These are phyloP conservation scores for Coemansia sp. DNA, from an alignment of 192 early-diverging fungal species.

Conservation along the genomic window DNA sequence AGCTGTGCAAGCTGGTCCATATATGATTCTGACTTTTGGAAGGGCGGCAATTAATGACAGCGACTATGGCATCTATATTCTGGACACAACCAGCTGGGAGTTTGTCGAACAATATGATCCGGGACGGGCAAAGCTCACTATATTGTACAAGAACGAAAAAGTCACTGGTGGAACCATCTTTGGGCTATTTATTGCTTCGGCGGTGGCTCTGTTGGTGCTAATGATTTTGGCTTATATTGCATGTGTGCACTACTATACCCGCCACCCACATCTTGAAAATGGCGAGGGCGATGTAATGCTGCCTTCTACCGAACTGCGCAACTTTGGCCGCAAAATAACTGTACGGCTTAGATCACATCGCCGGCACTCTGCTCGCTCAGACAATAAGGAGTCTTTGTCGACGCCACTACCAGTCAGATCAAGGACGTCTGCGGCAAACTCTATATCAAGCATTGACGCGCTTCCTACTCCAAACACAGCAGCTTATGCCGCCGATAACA, in stretches of 20 bases:
- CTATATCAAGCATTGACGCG: slow-evolving; percentile 8
- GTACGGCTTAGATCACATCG: slow-evolving; percentile 26
- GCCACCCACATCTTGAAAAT: slow-evolving; percentile 28
- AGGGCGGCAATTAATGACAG: slow-evolving; percentile 2
- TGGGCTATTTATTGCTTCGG: slow-evolving; percentile 39
- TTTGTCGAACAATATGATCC: slow-evolving; percentile 42
- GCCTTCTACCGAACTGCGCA: slow-evolving; percentile 35
- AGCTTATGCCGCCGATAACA: slow-evolving; percentile 15
- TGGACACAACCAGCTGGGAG: slow-evolving; percentile 39
- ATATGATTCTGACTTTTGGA: slow-evolving; percentile 46
- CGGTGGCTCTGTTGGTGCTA: slow-evolving; percentile 28
- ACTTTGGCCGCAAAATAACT: slow-evolving; percentile 36
- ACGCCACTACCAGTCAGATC: no score
- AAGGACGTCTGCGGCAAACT: neutral
- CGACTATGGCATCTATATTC: slow-evolving; percentile 40
- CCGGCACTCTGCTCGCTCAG: slow-evolving; percentile 2
- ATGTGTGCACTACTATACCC: slow-evolving; percentile 48
- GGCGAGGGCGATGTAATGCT: slow-evolving; percentile 31
- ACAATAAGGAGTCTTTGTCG: neutral
- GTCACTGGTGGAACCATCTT: slow-evolving; percentile 47
- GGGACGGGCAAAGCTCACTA: slow-evolving; percentile 20
- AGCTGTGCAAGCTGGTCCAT: slow-evolving; percentile 40
- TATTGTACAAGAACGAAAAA: slow-evolving; percentile 20
- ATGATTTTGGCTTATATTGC: slow-evolving; percentile 34
- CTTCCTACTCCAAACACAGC: slow-evolving; percentile 9